Percentiles rank a stretch among this genome's conserved stretches.
Evolutionary conservation across 768 basidiomycete genomes (phyloP).

Genomic region (Punctularia strigosozonata): DNA sequence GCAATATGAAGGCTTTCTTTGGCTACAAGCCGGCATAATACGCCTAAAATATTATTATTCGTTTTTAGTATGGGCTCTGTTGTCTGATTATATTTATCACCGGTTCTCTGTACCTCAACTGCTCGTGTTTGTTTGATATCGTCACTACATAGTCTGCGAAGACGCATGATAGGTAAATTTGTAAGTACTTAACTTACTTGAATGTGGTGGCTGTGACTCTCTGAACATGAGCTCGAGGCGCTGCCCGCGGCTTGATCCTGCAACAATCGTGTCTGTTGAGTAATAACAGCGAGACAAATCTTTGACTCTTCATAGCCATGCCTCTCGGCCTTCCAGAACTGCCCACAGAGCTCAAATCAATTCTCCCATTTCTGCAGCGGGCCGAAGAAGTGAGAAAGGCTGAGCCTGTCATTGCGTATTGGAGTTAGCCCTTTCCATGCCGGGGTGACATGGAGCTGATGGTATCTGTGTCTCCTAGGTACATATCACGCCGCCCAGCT

Average conservation of each 20-base stretch:
- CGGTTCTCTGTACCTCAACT: no score
- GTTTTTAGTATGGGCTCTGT: slow-evolving; percentile 5
- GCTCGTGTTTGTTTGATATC: background rate
- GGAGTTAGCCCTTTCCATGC: slow-evolving; percentile 47
- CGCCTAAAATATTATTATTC: slow-evolving; percentile 14
- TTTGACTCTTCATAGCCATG: background rate
- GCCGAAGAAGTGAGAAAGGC: slow-evolving; percentile 75
- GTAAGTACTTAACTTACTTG: no score
- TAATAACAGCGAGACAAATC: background rate
- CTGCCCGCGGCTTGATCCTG: no score
- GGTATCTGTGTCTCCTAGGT: slow-evolving; percentile 31
- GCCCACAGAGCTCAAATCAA: slow-evolving; percentile 48
- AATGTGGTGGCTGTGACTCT: no score
- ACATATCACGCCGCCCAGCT: slow-evolving; percentile 87
- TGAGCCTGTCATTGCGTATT: slow-evolving; percentile 87
- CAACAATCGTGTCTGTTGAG: no score
- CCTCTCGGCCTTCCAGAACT: slow-evolving; percentile 48
- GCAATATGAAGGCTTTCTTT: slow-evolving; percentile 34
- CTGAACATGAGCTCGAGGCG: no score
- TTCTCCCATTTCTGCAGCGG: slow-evolving; percentile 77
- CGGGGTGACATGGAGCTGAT: slow-evolving; percentile 2
- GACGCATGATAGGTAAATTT: no score
- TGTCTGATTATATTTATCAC: background rate
- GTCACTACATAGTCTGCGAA: no score
- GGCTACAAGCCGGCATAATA: slow-evolving; percentile 9